Evolutionary conservation across 441 rosid genomes (phyloP), one percentile per base, ranked within the genome.

Genomic region (Gossypium davidsonii): DNA sequence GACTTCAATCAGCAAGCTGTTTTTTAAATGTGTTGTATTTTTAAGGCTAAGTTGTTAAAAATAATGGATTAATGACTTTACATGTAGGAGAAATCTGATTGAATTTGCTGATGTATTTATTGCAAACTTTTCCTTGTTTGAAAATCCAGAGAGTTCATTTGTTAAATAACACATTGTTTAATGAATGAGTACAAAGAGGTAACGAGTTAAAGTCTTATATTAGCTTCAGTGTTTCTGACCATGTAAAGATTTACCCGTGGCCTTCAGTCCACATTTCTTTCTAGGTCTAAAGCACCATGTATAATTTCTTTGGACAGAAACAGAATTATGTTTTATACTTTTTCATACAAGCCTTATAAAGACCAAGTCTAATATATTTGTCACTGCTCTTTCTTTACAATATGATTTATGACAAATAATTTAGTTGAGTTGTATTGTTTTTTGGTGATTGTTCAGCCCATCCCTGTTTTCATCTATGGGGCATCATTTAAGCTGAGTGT

Each of bases 391-490:
- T 49, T 14, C n/a, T 26, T n/a, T 72, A 10, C n/a, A 18, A 4
- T 61, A 62, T 60, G 8, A 12, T 46, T 21, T 72, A 31, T 44
- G 39, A 34, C 34, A 68, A 64, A 20, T 72, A 55, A 23, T 15
- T 59, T 74, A 20, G 6, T 15, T 4, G 61, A 61, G 39, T 60
- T 71, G 3, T 76, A 67, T 7, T 76, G 51, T 60, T 57, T 59
- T 57, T 68, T 25, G 17, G 12, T 21, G 4, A 67, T 49, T 68
- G 18, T 73, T 79, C 79, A 79, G 85, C 9, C 39, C 39, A 70
- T 71, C 42, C 70, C 57, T 21, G 75, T 55, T 76, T 73, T 77
- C 73, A 64, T 56, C 21, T 53, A 68, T 78, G 76, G 28, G 77
- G 71, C 75, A 3, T 65, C 51, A 23, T 23, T 55, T 60, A 37